A percentile compares a stretch with the other conserved stretches of the same genome.
phyloP scores from a whole-genome alignment of 2,329 filamentous ascomycete species.

The Ophiosphaerella herpotricha region DNA sequence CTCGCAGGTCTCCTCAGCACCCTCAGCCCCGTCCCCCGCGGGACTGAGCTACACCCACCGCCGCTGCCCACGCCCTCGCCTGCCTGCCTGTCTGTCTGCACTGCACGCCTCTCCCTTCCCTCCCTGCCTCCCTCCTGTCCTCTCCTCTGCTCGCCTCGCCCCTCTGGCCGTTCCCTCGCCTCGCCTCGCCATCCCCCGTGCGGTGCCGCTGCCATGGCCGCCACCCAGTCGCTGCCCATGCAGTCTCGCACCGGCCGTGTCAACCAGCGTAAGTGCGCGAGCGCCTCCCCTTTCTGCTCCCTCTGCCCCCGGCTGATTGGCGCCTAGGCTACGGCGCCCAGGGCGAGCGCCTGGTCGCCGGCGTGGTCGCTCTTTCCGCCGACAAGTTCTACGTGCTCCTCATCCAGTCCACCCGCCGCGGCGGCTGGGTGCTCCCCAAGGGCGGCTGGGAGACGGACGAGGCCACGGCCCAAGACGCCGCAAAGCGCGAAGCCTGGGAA shows the following conservation, averaged over 20 bases:
- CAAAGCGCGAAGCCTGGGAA: slow-evolving; percentile 92
- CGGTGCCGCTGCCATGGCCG: slow-evolving; percentile 45
- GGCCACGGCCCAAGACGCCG: slow-evolving; percentile 80
- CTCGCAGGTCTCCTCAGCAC: slow-evolving; percentile 50
- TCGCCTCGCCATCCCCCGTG: too few species aligned
- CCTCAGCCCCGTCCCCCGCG: slow-evolving; percentile 56
- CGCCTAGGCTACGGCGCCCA: slow-evolving; percentile 82
- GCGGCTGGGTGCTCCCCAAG: slow-evolving; percentile 96
- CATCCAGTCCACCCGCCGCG: slow-evolving; percentile 88
- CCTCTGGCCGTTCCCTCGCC: slow-evolving; percentile 2
- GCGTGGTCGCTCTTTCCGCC: slow-evolving; percentile 84
- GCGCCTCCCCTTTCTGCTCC: slow-evolving; percentile 10
- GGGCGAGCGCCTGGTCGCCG: slow-evolving; percentile 93
- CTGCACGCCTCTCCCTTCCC: slow-evolving; percentile 32
- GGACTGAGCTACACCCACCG: slow-evolving; percentile 50
- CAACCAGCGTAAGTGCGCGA: slow-evolving; percentile 74
- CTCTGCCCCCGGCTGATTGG: slow-evolving; percentile 14
- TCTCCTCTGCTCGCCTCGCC: slow-evolving; percentile 24
- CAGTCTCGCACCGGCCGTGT: slow-evolving; percentile 75
- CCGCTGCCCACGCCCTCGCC: slow-evolving; percentile 3
- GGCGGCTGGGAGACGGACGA: slow-evolving; percentile 98
- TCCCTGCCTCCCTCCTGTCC: slow-evolving; percentile 9
- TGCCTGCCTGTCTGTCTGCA: too few species aligned
- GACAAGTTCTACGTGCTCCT: slow-evolving; percentile 89
- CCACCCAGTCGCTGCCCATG: slow-evolving; percentile 53